A percentile compares a stretch with the other conserved stretches of the same genome.
Evolutionary conservation across 2,329 filamentous ascomycete genomes (phyloP).

Genomic region (Penicillium frequentans): DNA sequence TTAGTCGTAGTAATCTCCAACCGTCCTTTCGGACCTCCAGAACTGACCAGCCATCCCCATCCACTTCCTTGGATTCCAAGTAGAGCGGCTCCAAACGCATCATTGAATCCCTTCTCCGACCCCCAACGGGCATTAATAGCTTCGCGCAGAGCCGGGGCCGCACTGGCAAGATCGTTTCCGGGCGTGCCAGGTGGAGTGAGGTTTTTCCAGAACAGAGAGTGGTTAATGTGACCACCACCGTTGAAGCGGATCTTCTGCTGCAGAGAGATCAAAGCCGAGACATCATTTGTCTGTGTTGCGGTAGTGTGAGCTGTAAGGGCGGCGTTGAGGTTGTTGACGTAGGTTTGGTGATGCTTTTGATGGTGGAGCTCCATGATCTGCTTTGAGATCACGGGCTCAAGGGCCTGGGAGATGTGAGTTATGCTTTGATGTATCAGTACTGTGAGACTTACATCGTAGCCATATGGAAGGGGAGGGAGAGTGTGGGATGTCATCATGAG

Average conservation of each 20-base stretch:
- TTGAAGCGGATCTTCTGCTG: constrained; percentile 79
- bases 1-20: constrained; percentile 78
- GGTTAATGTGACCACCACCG: constrained; percentile 90
- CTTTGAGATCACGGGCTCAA: constrained; percentile 76
- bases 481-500: constrained; percentile 49
- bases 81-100: constrained; percentile 64
- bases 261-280: constrained; percentile 65
- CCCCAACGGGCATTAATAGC: constrained; percentile 69
- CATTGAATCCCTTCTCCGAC: constrained; percentile 64
- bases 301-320: constrained; percentile 65
- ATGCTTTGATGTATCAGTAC: not conserved
- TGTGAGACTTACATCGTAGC: constrained; percentile 63
- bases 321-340: constrained; percentile 84
- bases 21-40: constrained; percentile 55
- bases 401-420: constrained; percentile 63
- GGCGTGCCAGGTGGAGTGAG: constrained; percentile 62
- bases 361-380: constrained; percentile 96
- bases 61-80: constrained; percentile 78
- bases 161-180: constrained; percentile 57
- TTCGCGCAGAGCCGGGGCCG: constrained; percentile 57
- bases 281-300: constrained; percentile 58
- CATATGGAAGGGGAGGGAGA: constrained; percentile 67
- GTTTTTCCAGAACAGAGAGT: constrained; percentile 89
- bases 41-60: constrained; percentile 82
- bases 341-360: constrained; percentile 89